These are phyloP conservation scores for Cantharellus anzutake DNA, from an alignment of 768 basidiomycete species.

Conservation along the genomic window DNA sequence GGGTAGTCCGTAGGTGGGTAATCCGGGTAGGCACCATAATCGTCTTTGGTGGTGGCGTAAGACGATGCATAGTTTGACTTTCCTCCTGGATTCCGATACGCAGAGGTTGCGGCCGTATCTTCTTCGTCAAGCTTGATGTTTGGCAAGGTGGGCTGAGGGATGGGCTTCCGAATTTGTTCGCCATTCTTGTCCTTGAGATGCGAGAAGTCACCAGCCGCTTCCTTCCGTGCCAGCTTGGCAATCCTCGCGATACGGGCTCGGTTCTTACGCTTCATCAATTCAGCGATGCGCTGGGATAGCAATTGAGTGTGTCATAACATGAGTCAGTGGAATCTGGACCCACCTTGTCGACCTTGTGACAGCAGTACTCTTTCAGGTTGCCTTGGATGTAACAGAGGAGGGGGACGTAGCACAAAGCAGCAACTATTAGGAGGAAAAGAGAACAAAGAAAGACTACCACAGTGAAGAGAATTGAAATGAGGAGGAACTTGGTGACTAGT, in stretches of 20 bases:
- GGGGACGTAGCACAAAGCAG: slow-evolving; percentile 83
- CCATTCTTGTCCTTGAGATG: slow-evolving; percentile 91
- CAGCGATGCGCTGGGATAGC: slow-evolving; percentile 57
- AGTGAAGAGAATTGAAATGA: slow-evolving; percentile 81
- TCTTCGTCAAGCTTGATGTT: slow-evolving; percentile 71
- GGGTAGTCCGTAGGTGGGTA: slow-evolving; percentile 8
- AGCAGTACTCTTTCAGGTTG: slow-evolving; percentile 98
- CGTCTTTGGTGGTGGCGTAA: slow-evolving; percentile 5
- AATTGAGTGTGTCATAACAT: not conserved
- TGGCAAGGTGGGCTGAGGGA: slow-evolving; percentile 90
- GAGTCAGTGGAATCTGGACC: not conserved
- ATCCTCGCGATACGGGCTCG: slow-evolving; percentile 71
- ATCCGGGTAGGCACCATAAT: slow-evolving; percentile 4
- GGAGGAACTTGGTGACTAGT: slow-evolving; percentile 62
- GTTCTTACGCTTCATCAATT: slow-evolving; percentile 80
- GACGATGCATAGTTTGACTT: slow-evolving; percentile 3
- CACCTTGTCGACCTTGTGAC: slow-evolving; percentile 97
- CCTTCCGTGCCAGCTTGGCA: slow-evolving; percentile 67
- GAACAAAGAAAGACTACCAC: slow-evolving; percentile 75
- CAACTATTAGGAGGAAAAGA: slow-evolving; percentile 58
- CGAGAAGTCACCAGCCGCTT: slow-evolving; percentile 78
- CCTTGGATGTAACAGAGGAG: slow-evolving; percentile 89
- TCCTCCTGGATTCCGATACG: slow-evolving; percentile 9
- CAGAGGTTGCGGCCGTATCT: slow-evolving; percentile 33
- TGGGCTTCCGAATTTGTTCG: slow-evolving; percentile 53